Conservation (phyloP, 495 filamentous ascomycete species). For the Aspergillus kassunensis region DNA sequence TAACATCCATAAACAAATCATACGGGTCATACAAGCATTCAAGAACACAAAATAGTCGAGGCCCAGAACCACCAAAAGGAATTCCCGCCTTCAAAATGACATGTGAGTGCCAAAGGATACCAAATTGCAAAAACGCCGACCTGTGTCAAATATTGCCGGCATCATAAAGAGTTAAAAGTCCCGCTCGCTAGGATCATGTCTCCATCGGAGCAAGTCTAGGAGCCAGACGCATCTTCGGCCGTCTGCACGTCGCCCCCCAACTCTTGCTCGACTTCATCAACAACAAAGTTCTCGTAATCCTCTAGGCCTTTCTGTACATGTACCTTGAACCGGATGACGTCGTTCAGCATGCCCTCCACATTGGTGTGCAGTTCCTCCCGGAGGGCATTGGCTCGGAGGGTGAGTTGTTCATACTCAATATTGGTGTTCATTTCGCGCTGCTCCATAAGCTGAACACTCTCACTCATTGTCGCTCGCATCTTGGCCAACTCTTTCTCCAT, state of each 20-base stretch:
- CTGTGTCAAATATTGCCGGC: not conserved
- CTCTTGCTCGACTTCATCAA: constrained; percentile 85
- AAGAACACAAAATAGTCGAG: not conserved
- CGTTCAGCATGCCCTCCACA: constrained; percentile 92
- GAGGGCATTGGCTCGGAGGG: constrained; percentile 72
- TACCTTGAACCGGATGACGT: constrained; percentile 97
- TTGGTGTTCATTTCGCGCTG: constrained; percentile 95
- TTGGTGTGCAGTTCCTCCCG: constrained; percentile 94
- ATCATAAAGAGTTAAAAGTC: not conserved
- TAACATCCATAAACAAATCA: constrained; percentile 9
- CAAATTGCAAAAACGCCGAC: not conserved
- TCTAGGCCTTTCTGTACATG: constrained; percentile 89
- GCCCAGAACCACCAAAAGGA: not conserved
- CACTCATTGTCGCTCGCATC: constrained; percentile 80
- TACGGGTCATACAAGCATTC: constrained; percentile 1
- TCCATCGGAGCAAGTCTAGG: not conserved
- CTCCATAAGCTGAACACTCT: constrained; percentile 87
- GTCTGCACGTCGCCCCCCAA: constrained; percentile 47
- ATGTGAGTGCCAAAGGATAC: not conserved
- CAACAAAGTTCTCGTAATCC: constrained; percentile 88
- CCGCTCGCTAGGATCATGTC: not conserved
- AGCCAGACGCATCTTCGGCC: constrained; percentile 17
- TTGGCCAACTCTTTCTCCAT: constrained; percentile 96
- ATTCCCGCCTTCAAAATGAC: not conserved
- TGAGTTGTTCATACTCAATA: constrained; percentile 94